Evolutionary conservation across 805 yeast species (phyloP), one percentile per base, ranked within the genome.

Genomic region (Yarrowia sp.): DNA sequence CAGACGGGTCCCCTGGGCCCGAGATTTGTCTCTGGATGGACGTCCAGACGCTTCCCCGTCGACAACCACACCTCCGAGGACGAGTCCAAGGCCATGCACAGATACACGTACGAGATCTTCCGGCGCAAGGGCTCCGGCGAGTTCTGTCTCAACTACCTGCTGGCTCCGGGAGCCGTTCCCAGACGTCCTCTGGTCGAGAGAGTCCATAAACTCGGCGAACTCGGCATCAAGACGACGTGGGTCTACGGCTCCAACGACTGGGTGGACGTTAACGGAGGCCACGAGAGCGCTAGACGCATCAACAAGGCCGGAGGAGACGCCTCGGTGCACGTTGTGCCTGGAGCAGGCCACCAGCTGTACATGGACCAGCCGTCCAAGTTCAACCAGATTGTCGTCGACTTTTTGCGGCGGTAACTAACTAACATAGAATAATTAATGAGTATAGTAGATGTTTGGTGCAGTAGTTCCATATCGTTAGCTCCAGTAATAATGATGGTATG

Each of bases 111-210:
- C 73, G 82, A 85, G 4, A 89, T 92, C 12, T 94, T 94, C 78
- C 88, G 86, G 66, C 86, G 89, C 7, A 82, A 79, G 3, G 99
- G 99, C 0, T 88, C 96, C 0, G 98, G 98, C 6, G 99, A 93
- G 74, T 93, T 93, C 71, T 85, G 93, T 78, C 77, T 94, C 66
- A 88, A 90, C 66, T 88, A 87, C 69, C 77, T 91, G 18, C 75
- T 93, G 22, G 92, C 90, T 0, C 96, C 97, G 6, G 99, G 98
- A 3, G 98, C 96, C 0, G 83, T 84, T 53, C 96, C 97, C 0
- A 78, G 97, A 65, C 76, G 81, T 67, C 96, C 98, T 1, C 75
- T 93, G 60, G 71, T 73, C 6, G 74, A 77, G 42, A 72, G 88
- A 19, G 77, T 87, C 13, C 73, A 80, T 29, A 74, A 78, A 21